Percentiles rank a stretch among this genome's conserved stretches.
These are phyloP conservation scores for Amoeboaphelidium protococcarum DNA, from an alignment of 371 early-diverging fungal species.

Conservation along the genomic window DNA sequence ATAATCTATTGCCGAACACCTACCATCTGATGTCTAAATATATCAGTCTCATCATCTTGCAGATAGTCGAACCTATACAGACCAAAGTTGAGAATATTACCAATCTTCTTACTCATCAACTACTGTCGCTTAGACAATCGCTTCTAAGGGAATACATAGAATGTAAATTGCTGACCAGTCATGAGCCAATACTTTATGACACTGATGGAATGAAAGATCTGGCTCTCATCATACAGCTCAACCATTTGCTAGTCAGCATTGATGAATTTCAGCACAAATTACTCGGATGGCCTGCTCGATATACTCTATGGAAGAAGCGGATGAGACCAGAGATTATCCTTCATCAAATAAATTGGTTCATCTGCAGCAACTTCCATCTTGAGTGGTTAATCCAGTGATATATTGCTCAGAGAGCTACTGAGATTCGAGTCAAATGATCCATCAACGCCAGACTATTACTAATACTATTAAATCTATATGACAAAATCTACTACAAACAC, in stretches of 20 bases:
- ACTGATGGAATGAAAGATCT: not conserved
- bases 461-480: too few species aligned
- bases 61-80: constrained; percentile 1
- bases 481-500: too few species aligned
- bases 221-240: not conserved
- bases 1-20: not conserved
- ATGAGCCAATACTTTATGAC: not conserved
- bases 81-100: constrained; percentile 1
- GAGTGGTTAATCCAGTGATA: too few species aligned
- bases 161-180: not conserved
- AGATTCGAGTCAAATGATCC: too few species aligned
- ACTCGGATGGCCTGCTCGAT: too few species aligned
- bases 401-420: too few species aligned
- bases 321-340: too few species aligned
- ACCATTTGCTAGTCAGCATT: not conserved
- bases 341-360: too few species aligned
- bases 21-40: constrained; percentile 1
- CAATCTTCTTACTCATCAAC: constrained; percentile 2
- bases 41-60: not conserved
- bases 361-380: too few species aligned
- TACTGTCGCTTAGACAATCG: not conserved
- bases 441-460: too few species aligned
- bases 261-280: too few species aligned
- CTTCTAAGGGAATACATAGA: not conserved
- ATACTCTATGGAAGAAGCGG: too few species aligned